phyloP scores from a whole-genome alignment of 768 basidiomycete genomes.

The Xerocomus potaroensis region DNA sequence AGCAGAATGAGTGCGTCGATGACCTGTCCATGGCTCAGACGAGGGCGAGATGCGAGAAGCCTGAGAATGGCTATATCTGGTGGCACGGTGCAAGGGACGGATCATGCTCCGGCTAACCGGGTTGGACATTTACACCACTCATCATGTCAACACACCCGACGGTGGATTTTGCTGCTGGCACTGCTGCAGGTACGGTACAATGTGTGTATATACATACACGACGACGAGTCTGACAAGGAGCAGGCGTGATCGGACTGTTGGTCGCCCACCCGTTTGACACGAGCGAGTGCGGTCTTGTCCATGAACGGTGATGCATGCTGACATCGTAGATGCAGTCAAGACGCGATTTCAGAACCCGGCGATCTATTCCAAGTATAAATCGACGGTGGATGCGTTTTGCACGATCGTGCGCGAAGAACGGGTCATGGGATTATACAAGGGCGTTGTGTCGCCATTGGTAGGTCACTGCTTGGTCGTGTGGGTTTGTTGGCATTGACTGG shows the following conservation, averaged over 20 bases:
- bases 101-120: too few relatives aligned
- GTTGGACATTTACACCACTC: not conserved
- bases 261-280: constrained; percentile 82
- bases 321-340: constrained; percentile 50
- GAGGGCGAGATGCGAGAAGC: too few relatives aligned
- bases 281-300: constrained; percentile 36
- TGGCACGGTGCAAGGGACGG: too few relatives aligned
- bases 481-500: too few relatives aligned
- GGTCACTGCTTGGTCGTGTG: too few relatives aligned
- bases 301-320: not conserved
- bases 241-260: constrained; percentile 59
- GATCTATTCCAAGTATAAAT: constrained; percentile 53
- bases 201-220: too few relatives aligned
- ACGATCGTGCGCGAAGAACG: constrained; percentile 71
- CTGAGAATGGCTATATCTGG: too few relatives aligned
- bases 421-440: constrained; percentile 67
- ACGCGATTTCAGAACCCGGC: constrained; percentile 72
- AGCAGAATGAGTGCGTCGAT: constrained; percentile 56
- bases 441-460: constrained; percentile 78
- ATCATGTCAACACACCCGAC: too few relatives aligned
- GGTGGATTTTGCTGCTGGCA: constrained; percentile 78
- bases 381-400: constrained; percentile 58
- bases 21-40: too few relatives aligned
- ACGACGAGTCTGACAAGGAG: too few relatives aligned
- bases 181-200: constrained; percentile 47